A percentile compares a stretch with the other conserved stretches of the same genome.
Conservation (phyloP, 2,329 filamentous ascomycete genomes). For the Aspergillus pseudoviridinutans region DNA sequence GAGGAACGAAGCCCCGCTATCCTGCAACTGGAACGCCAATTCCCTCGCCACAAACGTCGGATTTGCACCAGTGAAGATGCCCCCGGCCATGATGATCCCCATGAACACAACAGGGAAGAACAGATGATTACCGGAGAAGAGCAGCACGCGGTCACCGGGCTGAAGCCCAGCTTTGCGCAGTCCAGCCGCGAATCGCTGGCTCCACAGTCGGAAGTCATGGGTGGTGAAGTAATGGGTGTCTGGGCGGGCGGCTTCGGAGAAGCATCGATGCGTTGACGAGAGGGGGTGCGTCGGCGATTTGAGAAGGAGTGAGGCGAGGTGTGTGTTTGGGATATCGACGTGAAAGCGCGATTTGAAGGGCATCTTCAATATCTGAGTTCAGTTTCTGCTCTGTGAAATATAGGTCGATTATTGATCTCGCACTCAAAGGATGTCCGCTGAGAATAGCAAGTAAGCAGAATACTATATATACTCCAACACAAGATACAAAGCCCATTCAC, state of each 20-base stretch:
- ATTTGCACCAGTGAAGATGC: conserved; percentile 73
- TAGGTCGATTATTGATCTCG: neutral
- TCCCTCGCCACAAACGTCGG: conserved; percentile 67
- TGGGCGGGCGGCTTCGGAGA: conserved; percentile 64
- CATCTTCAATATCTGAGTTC: conserved; percentile 36
- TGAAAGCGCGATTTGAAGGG: conserved; percentile 50
- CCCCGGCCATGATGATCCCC: conserved; percentile 72
- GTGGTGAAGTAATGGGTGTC: conserved; percentile 64
- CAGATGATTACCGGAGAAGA: conserved; percentile 70
- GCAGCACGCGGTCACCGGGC: conserved; percentile 65
- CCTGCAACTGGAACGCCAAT: conserved; percentile 69
- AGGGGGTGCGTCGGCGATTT: conserved; percentile 46
- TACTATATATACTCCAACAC: neutral
- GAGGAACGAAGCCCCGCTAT: conserved; percentile 65
- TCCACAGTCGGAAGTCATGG: conserved; percentile 62
- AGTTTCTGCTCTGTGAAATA: neutral
- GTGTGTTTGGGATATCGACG: conserved; percentile 45
- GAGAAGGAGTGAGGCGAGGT: conserved; percentile 44
- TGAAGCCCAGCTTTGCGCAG: conserved; percentile 61
- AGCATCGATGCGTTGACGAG: conserved; percentile 43
- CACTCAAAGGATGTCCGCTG: neutral
- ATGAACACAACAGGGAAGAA: conserved; percentile 69
- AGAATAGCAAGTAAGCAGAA: neutral
- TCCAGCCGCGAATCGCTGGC: conserved; percentile 68
- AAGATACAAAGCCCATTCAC: neutral